A percentile compares a stretch with the other conserved stretches of the same genome.
phyloP scores from a whole-genome alignment of 1,284 basidiomycete species.

The Calocybe gambosa region DNA sequence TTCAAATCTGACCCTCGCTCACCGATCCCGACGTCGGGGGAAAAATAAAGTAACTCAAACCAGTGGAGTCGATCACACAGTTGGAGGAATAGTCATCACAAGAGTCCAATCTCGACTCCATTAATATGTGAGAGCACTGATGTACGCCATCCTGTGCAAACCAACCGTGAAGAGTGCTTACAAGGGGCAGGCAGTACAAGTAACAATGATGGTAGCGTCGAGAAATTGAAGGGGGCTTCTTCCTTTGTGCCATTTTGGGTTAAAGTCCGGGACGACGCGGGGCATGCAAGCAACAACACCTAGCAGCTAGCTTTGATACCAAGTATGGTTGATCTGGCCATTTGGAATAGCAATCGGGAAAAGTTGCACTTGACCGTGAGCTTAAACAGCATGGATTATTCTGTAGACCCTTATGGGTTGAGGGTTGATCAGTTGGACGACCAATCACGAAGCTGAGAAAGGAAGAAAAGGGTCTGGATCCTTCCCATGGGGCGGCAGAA shows the following conservation, averaged over 20 bases:
- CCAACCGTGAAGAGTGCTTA: neutral
- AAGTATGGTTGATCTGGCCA: too few relatives aligned
- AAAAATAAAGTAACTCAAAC: neutral
- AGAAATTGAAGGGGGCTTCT: too few relatives aligned
- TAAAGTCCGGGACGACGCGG: too few relatives aligned
- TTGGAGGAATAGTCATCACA: neutral
- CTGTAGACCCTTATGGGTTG: neutral
- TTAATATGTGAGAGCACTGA: neutral
- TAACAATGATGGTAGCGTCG: too few relatives aligned
- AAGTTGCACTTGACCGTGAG: neutral
- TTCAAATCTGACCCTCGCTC: neutral
- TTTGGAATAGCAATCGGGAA: neutral
- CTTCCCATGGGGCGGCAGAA: neutral
- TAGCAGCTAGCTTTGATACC: too few relatives aligned
- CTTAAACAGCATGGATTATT: neutral
- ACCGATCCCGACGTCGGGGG: neutral
- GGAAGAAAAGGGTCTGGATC: neutral
- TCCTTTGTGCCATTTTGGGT: too few relatives aligned
- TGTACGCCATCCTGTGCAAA: neutral
- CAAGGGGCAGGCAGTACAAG: neutral
- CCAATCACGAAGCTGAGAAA: neutral
- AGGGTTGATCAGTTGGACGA: neutral
- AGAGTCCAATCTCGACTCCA: neutral
- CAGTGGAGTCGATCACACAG: neutral
- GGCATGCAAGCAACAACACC: too few relatives aligned